A percentile compares a stretch with the other conserved stretches of the same genome.
These are phyloP conservation scores for Aspergillus coremiiformis DNA, from an alignment of 495 filamentous ascomycete species.

Conservation along the genomic window DNA sequence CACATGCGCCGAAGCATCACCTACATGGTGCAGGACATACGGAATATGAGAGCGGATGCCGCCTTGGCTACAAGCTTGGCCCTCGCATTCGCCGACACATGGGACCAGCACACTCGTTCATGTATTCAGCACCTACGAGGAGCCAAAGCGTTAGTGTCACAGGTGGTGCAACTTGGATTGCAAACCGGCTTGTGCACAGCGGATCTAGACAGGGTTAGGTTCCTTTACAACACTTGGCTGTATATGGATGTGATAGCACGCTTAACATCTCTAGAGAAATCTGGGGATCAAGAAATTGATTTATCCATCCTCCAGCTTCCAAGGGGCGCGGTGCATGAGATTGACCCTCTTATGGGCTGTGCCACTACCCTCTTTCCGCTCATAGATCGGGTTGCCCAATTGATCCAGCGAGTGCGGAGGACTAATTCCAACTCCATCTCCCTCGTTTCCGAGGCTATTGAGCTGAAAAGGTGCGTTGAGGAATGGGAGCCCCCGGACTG, in stretches of 20 bases:
- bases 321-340: conserved; percentile 42
- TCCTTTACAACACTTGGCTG: conserved; percentile 71
- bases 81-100: conserved; percentile 70
- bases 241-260: conserved; percentile 80
- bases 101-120: conserved; percentile 69
- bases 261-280: conserved; percentile 58
- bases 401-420: conserved; percentile 58
- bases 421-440: conserved; percentile 50
- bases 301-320: conserved; percentile 33
- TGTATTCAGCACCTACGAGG: conserved; percentile 68
- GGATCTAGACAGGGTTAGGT: conserved; percentile 53
- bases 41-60: conserved; percentile 55
- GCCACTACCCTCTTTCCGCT: conserved; percentile 66
- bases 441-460: conserved; percentile 57
- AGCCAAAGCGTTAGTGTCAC: conserved; percentile 57
- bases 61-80: conserved; percentile 68
- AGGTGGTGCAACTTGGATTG: conserved; percentile 42
- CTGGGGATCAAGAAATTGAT: conserved; percentile 49
- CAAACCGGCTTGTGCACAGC: conserved; percentile 25
- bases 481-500: conserved; percentile 53
- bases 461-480: conserved; percentile 56
- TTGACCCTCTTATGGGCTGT: conserved; percentile 73
- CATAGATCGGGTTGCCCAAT: conserved; percentile 60
- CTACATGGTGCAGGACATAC: conserved; percentile 49
- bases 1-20: conserved; percentile 64